phyloP scores from a whole-genome alignment of 2,329 filamentous ascomycete species.

The Neonectria magnoliae region DNA sequence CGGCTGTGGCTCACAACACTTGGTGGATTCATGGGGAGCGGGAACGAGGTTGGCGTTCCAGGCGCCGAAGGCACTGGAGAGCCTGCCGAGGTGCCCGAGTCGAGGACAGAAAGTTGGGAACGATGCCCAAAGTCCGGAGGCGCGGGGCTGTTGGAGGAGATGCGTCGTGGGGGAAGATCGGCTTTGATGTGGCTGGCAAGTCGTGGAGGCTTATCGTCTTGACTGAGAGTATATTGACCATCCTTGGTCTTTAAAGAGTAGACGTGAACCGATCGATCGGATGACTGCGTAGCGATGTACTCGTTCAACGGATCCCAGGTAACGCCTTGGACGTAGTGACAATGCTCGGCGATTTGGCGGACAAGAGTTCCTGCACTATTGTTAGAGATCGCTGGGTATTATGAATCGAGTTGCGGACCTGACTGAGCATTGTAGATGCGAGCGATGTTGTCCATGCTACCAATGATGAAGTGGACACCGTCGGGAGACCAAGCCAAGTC shows the following conservation, averaged over 20 bases:
- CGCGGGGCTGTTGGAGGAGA: constrained; percentile 91
- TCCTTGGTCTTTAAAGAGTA: constrained; percentile 97
- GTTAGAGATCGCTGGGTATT: constrained; percentile 15
- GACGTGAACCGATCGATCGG: constrained; percentile 96
- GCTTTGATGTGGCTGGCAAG: constrained; percentile 82
- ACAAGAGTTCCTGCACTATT: constrained; percentile 66
- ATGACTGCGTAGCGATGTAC: constrained; percentile 97
- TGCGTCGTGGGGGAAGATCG: constrained; percentile 89
- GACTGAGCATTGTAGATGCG: constrained; percentile 95
- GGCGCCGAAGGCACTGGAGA: constrained; percentile 92
- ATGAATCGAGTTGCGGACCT: constrained; percentile 63
- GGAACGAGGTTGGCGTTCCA: constrained; percentile 90
- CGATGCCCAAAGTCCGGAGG: constrained; percentile 82
- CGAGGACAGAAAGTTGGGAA: constrained; percentile 67
- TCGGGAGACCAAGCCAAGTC: constrained; percentile 99
- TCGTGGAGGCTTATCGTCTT: constrained; percentile 76
- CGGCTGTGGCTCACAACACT: constrained; percentile 88
- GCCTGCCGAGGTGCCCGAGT: constrained; percentile 68
- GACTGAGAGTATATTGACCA: constrained; percentile 84
- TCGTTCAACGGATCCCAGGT: constrained; percentile 99
- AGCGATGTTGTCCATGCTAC: constrained; percentile 99
- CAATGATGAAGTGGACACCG: constrained; percentile 93
- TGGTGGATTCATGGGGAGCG: constrained; percentile 93
- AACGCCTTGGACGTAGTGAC: constrained; percentile 97
- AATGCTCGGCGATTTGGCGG: constrained; percentile 95